Evolutionary conservation across 352 stramenopile genomes (phyloP).

Genomic region (Globisporangium mamillatum): DNA sequence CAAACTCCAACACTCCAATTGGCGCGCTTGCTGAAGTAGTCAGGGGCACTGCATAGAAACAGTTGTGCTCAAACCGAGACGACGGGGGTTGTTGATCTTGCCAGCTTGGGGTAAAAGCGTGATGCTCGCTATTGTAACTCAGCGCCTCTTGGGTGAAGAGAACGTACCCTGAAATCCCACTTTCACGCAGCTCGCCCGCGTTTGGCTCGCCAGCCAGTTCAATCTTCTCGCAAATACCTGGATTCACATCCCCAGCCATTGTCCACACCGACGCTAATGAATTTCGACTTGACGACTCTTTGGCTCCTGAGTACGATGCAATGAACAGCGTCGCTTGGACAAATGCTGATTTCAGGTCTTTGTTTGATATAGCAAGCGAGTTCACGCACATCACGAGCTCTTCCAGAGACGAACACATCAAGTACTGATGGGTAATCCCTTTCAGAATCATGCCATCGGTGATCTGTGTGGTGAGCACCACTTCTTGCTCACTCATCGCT

Average conservation of each 20-base stretch:
- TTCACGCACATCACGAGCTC: conserved; percentile 13
- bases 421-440: not conserved
- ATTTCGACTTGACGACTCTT: not conserved
- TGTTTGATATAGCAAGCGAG: conserved; percentile 1
- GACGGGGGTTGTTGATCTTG: not conserved
- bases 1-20: conserved; percentile 16
- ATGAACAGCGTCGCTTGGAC: conserved; percentile 4
- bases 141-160: conserved; percentile 10
- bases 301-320: not conserved
- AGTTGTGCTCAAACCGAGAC: not conserved
- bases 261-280: conserved; percentile 2
- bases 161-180: conserved; percentile 9
- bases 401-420: conserved; percentile 13
- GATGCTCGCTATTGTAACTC: conserved; percentile 9
- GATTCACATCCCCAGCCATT: not conserved
- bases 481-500: not conserved
- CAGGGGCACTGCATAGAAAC: conserved; percentile 9
- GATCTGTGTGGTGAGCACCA: not conserved
- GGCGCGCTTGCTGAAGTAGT: not conserved
- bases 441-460: not conserved
- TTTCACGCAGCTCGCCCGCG: not conserved
- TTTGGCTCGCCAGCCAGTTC: conserved; percentile 6
- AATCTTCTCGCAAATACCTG: not conserved
- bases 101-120: conserved; percentile 2
- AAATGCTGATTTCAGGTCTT: conserved; percentile 5